Percentiles rank a stretch among this genome's conserved stretches.
phyloP scores from a whole-genome alignment of 805 yeast genomes.

The Yamadazyma kitorensis region DNA sequence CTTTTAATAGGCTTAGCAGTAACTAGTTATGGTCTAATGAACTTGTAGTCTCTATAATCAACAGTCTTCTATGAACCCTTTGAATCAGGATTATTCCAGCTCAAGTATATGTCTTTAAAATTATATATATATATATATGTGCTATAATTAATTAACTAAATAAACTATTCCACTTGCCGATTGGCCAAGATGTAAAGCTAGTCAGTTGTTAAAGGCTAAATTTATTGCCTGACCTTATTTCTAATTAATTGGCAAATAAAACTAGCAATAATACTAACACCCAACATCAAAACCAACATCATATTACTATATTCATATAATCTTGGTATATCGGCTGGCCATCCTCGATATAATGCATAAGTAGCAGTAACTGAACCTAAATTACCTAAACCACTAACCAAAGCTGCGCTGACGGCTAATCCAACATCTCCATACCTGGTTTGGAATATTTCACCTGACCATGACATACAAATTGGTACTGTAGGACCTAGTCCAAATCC shows the following conservation, averaged over 20 bases:
- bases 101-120: too few relatives aligned
- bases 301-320: conserved; percentile 69
- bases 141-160: too few relatives aligned
- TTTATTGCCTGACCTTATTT: conserved; percentile 26
- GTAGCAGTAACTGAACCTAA: conserved; percentile 84
- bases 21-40: too few relatives aligned
- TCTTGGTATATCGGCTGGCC: conserved; percentile 73
- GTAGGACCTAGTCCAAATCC: conserved; percentile 92
- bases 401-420: conserved; percentile 75
- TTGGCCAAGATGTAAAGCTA: too few relatives aligned
- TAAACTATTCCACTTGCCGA: too few relatives aligned
- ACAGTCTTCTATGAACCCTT: too few relatives aligned
- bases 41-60: too few relatives aligned
- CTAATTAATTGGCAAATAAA: conserved; percentile 31
- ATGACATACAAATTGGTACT: conserved; percentile 83
- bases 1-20: too few relatives aligned
- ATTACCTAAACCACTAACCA: conserved; percentile 84
- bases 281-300: conserved; percentile 79
- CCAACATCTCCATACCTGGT: conserved; percentile 80
- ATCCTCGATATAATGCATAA: conserved; percentile 80
- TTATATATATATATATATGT: too few relatives aligned
- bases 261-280: conserved; percentile 59
- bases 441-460: conserved; percentile 74
- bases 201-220: too few relatives aligned
- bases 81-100: too few relatives aligned